These are phyloP conservation scores for Ogataea trehalophila DNA, from an alignment of 805 yeast species.

Conservation along the genomic window DNA sequence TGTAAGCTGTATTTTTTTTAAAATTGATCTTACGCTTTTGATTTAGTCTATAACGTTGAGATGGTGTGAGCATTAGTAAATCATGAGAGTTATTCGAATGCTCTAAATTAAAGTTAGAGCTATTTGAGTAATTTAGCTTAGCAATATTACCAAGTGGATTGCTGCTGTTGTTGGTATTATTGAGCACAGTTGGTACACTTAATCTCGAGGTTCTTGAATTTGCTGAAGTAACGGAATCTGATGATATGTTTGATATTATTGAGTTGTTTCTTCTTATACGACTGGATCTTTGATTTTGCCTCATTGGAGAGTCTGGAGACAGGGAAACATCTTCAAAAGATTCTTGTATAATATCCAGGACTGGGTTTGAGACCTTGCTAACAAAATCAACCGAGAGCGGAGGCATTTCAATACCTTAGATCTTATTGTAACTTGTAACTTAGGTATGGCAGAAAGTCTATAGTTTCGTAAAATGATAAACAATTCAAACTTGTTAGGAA, in stretches of 20 bases:
- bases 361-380: no score
- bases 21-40: constrained; percentile 15
- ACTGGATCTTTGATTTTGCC: not conserved
- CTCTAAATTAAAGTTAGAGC: not conserved
- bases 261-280: constrained; percentile 3
- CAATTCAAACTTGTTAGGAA: no score
- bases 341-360: constrained; percentile 29
- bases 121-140: not conserved
- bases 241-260: constrained; percentile 1
- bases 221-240: not conserved
- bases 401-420: no score
- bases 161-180: not conserved
- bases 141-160: not conserved
- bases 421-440: no score
- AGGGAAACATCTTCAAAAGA: constrained; percentile 31
- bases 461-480: no score
- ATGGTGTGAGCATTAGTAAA: constrained; percentile 20
- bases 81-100: constrained; percentile 1
- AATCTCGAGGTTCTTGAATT: not conserved
- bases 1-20: not conserved
- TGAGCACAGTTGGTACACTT: not conserved
- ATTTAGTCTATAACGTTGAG: constrained; percentile 23
- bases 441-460: no score
- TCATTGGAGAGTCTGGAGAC: not conserved
- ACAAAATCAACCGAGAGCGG: not conserved